Base-by-base conservation (phyloP, 129 eudicot genomes). In the Ambrosia trifida region DNA sequence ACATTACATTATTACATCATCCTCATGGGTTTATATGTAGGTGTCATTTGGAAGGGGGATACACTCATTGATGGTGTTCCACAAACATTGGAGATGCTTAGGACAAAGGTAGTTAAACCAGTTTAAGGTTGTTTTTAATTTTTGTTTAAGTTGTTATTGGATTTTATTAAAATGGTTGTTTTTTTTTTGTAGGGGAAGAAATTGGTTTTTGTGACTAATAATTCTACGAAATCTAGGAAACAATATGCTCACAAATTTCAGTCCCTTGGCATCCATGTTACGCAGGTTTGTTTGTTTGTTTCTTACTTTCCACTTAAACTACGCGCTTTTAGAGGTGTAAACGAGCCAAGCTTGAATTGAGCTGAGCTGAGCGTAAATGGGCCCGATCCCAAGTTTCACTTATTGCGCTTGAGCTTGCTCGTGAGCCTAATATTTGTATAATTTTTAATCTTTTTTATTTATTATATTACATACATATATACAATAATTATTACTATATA, bases 11-110 rank as follows among this genome's bases (percentile, higher is more conserved):
- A 12, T 3, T 51, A 18, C 35, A 20, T 24, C 3, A 38, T 45
- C 35, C n/a, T 24, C 3, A 38, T 45, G 4, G 46, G 18, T 38
- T 64, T 4, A 4, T 17, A 40, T 63, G 75, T 69, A 91, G 97
- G 98, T 69, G 98, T 89, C 10, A 87, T 94, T 18, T 94, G 98
- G 98, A 94, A 89, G 57, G 98, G 97, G 8, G 97, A 94, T 76
- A 76, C 82, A 32, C 89, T 89, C 30, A 89, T 94, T 77, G 86
- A 94, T 81, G 93, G 97, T 7, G 95, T 85, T 77, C 72, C 84
- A 49, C 75, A 82, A 32, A 85, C 98, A 35, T 77, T 94, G 38
- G 84, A 94, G 31, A 33, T 76, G 90, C 98, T 94, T 68, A 90
- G 96, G 56, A 81, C 95, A 44, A 80, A 82, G 89, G 98, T 93